These are phyloP conservation scores for Aspergillus pseudonomiae DNA, from an alignment of 2,329 filamentous ascomycete genomes.

Conservation along the genomic window DNA sequence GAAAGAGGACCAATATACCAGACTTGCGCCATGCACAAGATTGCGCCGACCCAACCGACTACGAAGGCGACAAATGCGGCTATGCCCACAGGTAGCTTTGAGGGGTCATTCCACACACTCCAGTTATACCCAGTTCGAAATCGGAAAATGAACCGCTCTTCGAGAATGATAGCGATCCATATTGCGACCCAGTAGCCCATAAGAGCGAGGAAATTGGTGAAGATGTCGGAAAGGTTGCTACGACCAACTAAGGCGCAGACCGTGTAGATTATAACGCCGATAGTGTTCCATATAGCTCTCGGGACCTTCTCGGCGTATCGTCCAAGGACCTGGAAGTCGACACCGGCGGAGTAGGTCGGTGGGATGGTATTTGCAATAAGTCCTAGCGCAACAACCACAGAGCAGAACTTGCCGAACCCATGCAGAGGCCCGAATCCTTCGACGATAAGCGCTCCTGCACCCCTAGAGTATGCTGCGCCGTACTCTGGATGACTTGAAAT, in stretches of 20 bases:
- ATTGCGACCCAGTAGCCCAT: conserved; percentile 73
- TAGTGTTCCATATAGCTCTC: conserved; percentile 66
- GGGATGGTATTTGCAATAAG: conserved; percentile 68
- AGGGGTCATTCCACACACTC: conserved; percentile 62
- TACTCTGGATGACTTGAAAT: conserved; percentile 57
- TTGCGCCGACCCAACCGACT: conserved; percentile 66
- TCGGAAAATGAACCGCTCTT: conserved; percentile 66
- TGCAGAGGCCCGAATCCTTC: conserved; percentile 63
- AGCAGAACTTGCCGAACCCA: conserved; percentile 68
- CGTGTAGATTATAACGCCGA: conserved; percentile 64
- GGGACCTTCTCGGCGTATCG: conserved; percentile 61
- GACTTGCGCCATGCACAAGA: conserved; percentile 69
- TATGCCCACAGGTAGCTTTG: conserved; percentile 63
- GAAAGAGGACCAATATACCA: conserved; percentile 70
- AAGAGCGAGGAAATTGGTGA: conserved; percentile 69
- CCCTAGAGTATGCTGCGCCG: conserved; percentile 58
- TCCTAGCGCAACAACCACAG: conserved; percentile 65
- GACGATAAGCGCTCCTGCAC: conserved; percentile 67
- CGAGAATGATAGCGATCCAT: conserved; percentile 62
- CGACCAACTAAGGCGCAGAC: conserved; percentile 67
- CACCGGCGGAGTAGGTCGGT: conserved; percentile 65
- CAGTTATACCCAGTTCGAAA: conserved; percentile 59
- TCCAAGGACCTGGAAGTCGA: conserved; percentile 70
- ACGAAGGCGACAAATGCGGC: conserved; percentile 65
- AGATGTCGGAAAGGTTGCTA: conserved; percentile 63